Evolutionary conservation across 345 rosid species (phyloP).

Genomic region (Populus simonii): DNA sequence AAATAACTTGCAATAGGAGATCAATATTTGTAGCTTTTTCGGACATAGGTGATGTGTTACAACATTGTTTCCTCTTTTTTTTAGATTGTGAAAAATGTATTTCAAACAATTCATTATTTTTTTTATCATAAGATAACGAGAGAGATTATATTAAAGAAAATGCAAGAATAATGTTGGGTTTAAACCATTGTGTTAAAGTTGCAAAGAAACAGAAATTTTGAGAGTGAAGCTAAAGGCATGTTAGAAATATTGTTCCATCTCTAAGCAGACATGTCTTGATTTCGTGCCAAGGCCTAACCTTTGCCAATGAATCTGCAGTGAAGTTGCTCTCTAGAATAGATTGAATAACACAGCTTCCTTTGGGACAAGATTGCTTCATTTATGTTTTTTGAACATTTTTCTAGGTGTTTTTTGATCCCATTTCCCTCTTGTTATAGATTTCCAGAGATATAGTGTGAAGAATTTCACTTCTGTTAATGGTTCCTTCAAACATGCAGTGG

Average conservation of each 20-base stretch:
- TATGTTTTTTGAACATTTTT: neutral
- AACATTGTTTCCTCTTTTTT: neutral
- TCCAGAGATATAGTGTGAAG: neutral
- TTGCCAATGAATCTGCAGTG: neutral
- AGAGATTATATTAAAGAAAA: neutral
- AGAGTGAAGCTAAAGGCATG: neutral
- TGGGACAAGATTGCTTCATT: neutral
- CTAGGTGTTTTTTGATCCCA: neutral
- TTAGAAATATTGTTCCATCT: neutral
- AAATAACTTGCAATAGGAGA: neutral
- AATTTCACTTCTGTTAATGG: neutral
- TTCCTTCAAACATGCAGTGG: too few species aligned
- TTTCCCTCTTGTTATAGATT: neutral
- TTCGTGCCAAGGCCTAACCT: neutral
- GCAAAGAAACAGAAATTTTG: neutral
- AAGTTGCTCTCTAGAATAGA: neutral
- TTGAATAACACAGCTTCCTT: neutral
- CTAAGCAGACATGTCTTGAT: neutral
- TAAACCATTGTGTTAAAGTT: neutral
- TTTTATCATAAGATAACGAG: neutral
- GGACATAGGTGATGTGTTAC: neutral
- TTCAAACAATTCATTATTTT: neutral
- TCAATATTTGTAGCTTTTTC: neutral
- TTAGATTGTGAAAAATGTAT: neutral
- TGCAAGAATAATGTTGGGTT: neutral